These are phyloP conservation scores for Volutella citrinella DNA, from an alignment of 2,329 filamentous ascomycete species.

Conservation along the genomic window DNA sequence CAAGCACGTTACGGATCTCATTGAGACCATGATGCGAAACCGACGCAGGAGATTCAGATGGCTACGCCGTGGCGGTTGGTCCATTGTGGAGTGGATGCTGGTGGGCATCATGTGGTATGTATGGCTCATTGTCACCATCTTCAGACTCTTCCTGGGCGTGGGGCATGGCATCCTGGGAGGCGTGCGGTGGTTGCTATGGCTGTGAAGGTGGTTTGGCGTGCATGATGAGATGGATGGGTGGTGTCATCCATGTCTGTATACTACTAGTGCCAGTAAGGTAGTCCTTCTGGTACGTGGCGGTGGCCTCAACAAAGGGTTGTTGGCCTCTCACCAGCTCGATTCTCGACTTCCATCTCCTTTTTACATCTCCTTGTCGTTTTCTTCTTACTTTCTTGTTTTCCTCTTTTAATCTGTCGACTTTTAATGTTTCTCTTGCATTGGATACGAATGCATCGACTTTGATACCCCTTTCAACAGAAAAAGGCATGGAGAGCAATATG, in stretches of 20 bases:
- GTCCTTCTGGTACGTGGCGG: no score
- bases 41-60: conserved; percentile 68
- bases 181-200: conserved; percentile 81
- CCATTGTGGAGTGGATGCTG: conserved; percentile 81
- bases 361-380: no score
- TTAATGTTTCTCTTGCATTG: conserved; percentile 1
- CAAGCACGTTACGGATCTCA: conserved; percentile 75
- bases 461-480: conserved; percentile 21
- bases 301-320: no score
- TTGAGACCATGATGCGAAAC: conserved; percentile 72
- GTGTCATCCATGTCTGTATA: no score
- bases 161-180: conserved; percentile 57
- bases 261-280: no score
- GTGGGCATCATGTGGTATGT: conserved; percentile 92
- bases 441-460: conserved; percentile 17
- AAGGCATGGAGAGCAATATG: not conserved
- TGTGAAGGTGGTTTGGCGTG: conserved; percentile 41
- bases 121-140: conserved; percentile 82
- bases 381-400: no score
- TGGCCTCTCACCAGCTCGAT: no score
- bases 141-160: conserved; percentile 62
- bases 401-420: not conserved
- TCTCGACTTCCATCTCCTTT: no score
- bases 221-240: no score
- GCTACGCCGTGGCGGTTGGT: conserved; percentile 73